Base-by-base conservation (phyloP, 306 rosid species). In the Quillaja saponaria region DNA sequence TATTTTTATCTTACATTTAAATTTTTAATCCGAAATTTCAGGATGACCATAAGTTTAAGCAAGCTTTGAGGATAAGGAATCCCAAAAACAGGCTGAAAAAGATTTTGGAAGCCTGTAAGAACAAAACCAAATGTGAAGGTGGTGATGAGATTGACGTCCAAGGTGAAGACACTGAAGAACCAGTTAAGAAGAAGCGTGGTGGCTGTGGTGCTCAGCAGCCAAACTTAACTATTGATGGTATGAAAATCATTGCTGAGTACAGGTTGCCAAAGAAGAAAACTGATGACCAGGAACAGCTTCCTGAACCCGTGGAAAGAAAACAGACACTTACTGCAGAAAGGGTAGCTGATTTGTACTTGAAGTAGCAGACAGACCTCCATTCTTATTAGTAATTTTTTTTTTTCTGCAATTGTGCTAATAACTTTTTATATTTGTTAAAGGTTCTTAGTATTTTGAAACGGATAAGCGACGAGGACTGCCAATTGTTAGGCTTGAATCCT, bases 191-290 rank as follows among this genome's bases (percentile, higher is more conserved):
- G 71, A 82, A 95, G 51, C 87, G 94, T 5, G 99, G 99, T 49
- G 99, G 99, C 61, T 92, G 99, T 72, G 99, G 99, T 72, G 99
- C 99, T 54, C 96, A 89, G 81, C 99, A 89, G 73, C 99, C 99
- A 0, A 92, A 92, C 86, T 81, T 92, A 35, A 64, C 84, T 0
- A 89, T 88, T 13, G 99, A 92, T 16, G 99, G 99, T 40, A 92
- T 92, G 96, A 92, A 85, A 74, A 89, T 92, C 68, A 71, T 76
- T 52, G 95, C 97, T 0, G 96, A 92, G 82, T 92, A 92, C 76
- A 92, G 89, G 72, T 80, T 91, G 20, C 96, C 82, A 62, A 81
- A 95, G 81, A 92, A 92, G 85, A 92, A 92, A 78, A 87, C 51
- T 67, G 99, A 92, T 68, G 99, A 92, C 38, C 95, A 74, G 75